A percentile compares a stretch with the other conserved stretches of the same genome.
These are phyloP conservation scores for Diaporthe ilicicola DNA, from an alignment of 2,329 filamentous ascomycete genomes.

Conservation along the genomic window DNA sequence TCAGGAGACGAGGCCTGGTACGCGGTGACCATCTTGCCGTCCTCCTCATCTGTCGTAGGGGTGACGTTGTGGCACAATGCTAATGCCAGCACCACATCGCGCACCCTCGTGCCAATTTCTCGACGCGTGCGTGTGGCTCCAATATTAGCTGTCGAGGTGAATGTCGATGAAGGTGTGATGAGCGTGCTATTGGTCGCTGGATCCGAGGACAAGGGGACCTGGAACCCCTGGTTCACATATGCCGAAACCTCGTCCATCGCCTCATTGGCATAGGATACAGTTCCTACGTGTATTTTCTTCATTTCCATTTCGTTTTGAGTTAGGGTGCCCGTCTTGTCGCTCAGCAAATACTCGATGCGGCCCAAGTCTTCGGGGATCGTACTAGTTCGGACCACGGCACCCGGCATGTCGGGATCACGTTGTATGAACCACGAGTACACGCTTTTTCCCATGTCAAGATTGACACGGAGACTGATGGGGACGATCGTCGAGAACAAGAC, in stretches of 20 bases:
- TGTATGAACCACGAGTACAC: conserved; percentile 98
- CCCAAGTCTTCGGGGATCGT: conserved; percentile 97
- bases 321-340: conserved; percentile 97
- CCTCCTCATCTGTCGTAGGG: conserved; percentile 84
- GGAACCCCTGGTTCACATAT: conserved; percentile 87
- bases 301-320: conserved; percentile 99
- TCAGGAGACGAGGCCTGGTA: conserved; percentile 98
- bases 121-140: conserved; percentile 83
- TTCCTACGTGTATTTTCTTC: conserved; percentile 98
- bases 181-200: conserved; percentile 58
- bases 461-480: conserved; percentile 94
- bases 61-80: conserved; percentile 98
- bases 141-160: conserved; percentile 66
- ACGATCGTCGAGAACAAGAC: conserved; percentile 99
- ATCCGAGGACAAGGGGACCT: conserved; percentile 57
- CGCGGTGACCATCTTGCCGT: conserved; percentile 78
- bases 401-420: conserved; percentile 86
- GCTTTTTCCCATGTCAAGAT: conserved; percentile 95
- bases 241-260: conserved; percentile 96
- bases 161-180: conserved; percentile 79
- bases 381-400: conserved; percentile 92
- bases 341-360: conserved; percentile 93
- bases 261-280: conserved; percentile 97
- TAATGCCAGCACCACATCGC: conserved; percentile 90
- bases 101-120: conserved; percentile 92